Percentiles rank a stretch among this genome's conserved stretches.
Conservation (phyloP, 306 rosid genomes). For the Vigna angularis region DNA sequence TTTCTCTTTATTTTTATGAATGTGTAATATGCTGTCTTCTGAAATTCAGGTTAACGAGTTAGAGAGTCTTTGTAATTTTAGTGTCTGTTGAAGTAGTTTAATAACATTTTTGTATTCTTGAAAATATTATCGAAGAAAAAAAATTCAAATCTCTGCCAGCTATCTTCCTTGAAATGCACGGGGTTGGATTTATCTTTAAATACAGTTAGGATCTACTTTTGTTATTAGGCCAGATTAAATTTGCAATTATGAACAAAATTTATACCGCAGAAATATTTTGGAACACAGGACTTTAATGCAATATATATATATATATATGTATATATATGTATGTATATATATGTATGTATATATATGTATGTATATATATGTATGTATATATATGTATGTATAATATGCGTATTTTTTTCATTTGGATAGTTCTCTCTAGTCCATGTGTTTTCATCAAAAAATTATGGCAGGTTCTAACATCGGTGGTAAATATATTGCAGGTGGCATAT, state of each 20-base stretch:
- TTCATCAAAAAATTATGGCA: background rate
- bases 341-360: no score
- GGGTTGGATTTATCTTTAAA: constrained; percentile 34
- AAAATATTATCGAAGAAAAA: constrained; percentile 5
- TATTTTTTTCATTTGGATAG: background rate
- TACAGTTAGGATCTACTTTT: constrained; percentile 17
- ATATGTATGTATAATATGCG: no score
- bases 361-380: no score
- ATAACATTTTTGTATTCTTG: constrained; percentile 1
- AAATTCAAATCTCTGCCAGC: background rate
- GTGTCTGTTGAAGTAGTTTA: constrained; percentile 25
- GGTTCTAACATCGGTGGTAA: constrained; percentile 27
- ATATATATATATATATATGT: background rate
- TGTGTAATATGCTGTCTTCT: constrained; percentile 31
- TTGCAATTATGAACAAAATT: constrained; percentile 10
- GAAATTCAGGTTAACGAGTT: constrained; percentile 1
- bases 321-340: no score
- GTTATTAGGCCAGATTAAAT: constrained; percentile 21
- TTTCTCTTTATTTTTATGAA: constrained; percentile 36
- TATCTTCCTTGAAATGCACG: constrained; percentile 20
- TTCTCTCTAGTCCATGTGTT: constrained; percentile 28
- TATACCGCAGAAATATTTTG: constrained; percentile 15
- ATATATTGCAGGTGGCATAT: constrained; percentile 93
- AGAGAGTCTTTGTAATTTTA: background rate
- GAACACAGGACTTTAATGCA: constrained; percentile 1